Evolutionary conservation across 2,329 filamentous ascomycete genomes (phyloP).

Genomic region (Fusarium chlamydosporum): DNA sequence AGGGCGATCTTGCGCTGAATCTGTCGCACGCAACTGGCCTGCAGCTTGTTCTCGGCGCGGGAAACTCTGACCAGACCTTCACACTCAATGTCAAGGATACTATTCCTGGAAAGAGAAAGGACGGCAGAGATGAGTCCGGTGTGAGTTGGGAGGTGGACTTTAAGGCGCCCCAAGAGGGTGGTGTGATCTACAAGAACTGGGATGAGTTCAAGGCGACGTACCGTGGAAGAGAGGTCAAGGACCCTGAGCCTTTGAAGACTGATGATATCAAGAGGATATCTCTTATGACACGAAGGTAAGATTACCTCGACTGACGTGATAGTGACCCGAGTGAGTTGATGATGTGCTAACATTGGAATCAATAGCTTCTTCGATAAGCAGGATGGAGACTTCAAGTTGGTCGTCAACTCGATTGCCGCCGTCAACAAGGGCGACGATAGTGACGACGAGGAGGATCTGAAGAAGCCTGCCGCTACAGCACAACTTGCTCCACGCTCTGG

Average conservation of each 20-base stretch:
- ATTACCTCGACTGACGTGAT: not conserved
- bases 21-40: slow-evolving; percentile 74
- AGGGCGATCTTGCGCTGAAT: slow-evolving; percentile 72
- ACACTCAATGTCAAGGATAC: slow-evolving; percentile 82
- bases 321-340: slow-evolving; percentile 8
- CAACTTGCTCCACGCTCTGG: slow-evolving; percentile 25
- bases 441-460: slow-evolving; percentile 45
- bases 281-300: slow-evolving; percentile 85
- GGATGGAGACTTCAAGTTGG: slow-evolving; percentile 72
- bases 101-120: slow-evolving; percentile 67
- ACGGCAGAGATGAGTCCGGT: slow-evolving; percentile 79
- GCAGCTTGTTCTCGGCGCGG: slow-evolving; percentile 63
- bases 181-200: slow-evolving; percentile 72
- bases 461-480: slow-evolving; percentile 27
- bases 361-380: slow-evolving; percentile 81
- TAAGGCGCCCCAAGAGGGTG: slow-evolving; percentile 49
- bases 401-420: slow-evolving; percentile 52
- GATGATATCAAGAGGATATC: slow-evolving; percentile 75
- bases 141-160: slow-evolving; percentile 84
- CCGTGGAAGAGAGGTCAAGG: slow-evolving; percentile 74
- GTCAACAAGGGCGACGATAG: slow-evolving; percentile 44
- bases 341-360: slow-evolving; percentile 48
- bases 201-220: slow-evolving; percentile 78
- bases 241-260: slow-evolving; percentile 71
- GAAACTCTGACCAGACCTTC: slow-evolving; percentile 75